Conservation (phyloP, 2,329 filamentous ascomycete genomes). For the Exophiala dermatitidis region DNA sequence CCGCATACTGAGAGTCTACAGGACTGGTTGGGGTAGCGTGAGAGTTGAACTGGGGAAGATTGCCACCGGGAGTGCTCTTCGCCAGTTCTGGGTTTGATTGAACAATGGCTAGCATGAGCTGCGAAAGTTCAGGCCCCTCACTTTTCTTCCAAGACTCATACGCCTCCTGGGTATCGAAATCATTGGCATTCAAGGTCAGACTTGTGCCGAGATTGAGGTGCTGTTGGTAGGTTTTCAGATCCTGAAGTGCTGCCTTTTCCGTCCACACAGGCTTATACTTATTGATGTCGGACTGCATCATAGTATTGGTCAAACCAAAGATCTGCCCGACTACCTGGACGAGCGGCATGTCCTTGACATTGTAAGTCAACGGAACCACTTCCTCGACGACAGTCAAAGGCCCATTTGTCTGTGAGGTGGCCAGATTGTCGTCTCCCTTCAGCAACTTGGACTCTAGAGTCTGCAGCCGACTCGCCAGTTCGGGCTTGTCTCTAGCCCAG, state of each 20-base stretch:
- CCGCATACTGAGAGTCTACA: conserved; percentile 39
- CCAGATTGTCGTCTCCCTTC: conserved; percentile 85
- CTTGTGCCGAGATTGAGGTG: conserved; percentile 73
- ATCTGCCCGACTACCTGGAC: conserved; percentile 80
- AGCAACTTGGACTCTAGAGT: conserved; percentile 89
- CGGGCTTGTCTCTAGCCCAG: conserved; percentile 75
- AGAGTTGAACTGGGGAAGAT: conserved; percentile 52
- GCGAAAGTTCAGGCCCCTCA: conserved; percentile 79
- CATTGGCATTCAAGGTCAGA: conserved; percentile 68
- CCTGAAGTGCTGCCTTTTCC: conserved; percentile 79
- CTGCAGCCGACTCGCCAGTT: conserved; percentile 69
- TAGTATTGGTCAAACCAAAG: conserved; percentile 70
- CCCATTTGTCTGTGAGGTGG: conserved; percentile 49
- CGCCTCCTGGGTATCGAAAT: conserved; percentile 84
- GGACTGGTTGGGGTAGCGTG: conserved; percentile 32
- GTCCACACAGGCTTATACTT: conserved; percentile 76
- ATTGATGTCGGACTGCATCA: conserved; percentile 83
- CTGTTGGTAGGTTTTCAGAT: conserved; percentile 89
- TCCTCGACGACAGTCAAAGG: conserved; percentile 65
- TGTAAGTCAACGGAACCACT: conserved; percentile 73
- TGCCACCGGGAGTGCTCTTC: conserved; percentile 59
- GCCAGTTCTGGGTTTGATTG: conserved; percentile 78
- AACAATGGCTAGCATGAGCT: conserved; percentile 88
- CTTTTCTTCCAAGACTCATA: conserved; percentile 86
- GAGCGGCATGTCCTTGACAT: conserved; percentile 94